Percentiles rank a stretch among this genome's conserved stretches.
phyloP scores from a whole-genome alignment of 78 protist genomes.

The Isochrysis galbana region DNA sequence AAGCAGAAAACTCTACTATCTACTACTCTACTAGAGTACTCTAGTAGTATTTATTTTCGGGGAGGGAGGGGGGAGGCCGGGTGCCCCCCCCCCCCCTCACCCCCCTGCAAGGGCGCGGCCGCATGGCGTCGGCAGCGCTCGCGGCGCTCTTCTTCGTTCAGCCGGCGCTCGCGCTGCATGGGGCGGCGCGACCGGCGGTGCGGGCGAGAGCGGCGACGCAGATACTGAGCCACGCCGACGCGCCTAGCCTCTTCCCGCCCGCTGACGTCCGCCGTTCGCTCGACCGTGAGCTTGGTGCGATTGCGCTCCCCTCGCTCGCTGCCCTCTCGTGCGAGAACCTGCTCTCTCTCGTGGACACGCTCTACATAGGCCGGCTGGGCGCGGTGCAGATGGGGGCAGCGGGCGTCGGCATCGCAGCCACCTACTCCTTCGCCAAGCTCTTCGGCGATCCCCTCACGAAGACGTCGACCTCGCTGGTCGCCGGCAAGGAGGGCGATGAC shows the following conservation, averaged over 20 bases:
- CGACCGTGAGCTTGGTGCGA: neutral
- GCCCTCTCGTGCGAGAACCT: constrained; percentile 1
- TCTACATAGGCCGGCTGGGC: constrained; percentile 32
- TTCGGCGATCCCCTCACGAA: constrained; percentile 31
- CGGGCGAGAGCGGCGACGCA: too few species aligned
- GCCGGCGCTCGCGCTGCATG: too few species aligned
- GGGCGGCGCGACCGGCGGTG: too few species aligned
- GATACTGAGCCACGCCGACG: too few species aligned
- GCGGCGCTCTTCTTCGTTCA: too few species aligned
- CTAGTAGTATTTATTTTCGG: too few species aligned
- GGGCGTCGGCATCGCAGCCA: constrained; percentile 25
- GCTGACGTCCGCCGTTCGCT: neutral
- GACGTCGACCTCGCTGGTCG: constrained; percentile 31
- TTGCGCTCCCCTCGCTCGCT: neutral
- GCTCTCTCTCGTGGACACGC: constrained; percentile 26
- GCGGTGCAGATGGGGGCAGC: constrained; percentile 14
- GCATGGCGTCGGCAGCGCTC: too few species aligned
- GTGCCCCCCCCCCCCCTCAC: too few species aligned
- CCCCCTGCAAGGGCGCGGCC: too few species aligned
- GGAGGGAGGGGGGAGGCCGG: too few species aligned
- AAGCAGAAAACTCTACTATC: too few species aligned
- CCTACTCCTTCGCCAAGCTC: neutral
- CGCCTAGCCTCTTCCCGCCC: neutral
- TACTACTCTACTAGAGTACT: too few species aligned
- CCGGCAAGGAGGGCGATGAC: neutral